Base-by-base conservation (phyloP, 768 basidiomycete genomes). In the Tephrocybe sp. region DNA sequence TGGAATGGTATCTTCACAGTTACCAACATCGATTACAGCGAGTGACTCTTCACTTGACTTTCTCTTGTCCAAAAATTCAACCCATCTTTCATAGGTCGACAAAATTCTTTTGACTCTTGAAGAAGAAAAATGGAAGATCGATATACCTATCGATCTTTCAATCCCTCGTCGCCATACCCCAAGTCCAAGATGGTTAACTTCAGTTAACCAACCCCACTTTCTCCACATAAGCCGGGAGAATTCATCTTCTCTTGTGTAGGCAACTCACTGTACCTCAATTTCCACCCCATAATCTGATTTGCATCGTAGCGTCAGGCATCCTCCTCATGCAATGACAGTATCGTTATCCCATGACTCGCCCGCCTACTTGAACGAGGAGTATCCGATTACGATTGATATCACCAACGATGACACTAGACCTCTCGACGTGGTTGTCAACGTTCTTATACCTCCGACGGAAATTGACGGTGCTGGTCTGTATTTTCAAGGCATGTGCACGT, bases 291-390 rank as follows among this genome's bases (percentile, higher is more conserved):
- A 17, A 43, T 44, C 53, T 17, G 53, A 55, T 53, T 43, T 50
- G 38, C 31, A 12, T 38, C 11, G 20, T 33, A 89, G 86, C 17
- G 77, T 89, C 36, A 81, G 77, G 43, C 76, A 85, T 55, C 79
- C 79, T 17, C 76, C 83, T 0, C 89, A 90, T 54, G 65, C 67
- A 0, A 59, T 96, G 3, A 58, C 67, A 4, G 68, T 90, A 16
- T 68, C 72, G 0, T 62, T 94, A 39, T 65, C 72, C 1, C 85
- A 92, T 51, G 68, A 77, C 0, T 65, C 77, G 1, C 87, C 89
- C 0, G 92, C 91, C 1, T 89, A 86, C 64, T 66, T 96, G 32
- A 85, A 89, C 54, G 95, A 97, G 65, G 76, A 79, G 39, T 90
- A 88, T 60, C 84, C 88, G 0, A 85, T 98, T 57, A 62, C 65